Evolutionary conservation across 768 basidiomycete genomes (phyloP).

Genomic region (Termitomyces sp.): DNA sequence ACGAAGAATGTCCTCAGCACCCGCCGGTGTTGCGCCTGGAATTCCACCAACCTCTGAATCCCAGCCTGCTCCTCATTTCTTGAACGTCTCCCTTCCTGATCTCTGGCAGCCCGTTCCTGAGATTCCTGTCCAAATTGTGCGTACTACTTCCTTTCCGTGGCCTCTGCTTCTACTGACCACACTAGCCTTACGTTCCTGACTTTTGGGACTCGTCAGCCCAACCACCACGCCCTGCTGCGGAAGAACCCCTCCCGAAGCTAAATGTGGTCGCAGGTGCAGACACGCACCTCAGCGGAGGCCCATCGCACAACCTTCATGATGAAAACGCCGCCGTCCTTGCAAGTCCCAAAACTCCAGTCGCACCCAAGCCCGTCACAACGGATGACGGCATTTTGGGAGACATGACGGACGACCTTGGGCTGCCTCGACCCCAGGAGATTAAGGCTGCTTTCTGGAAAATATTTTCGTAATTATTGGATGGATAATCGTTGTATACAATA

Average conservation of each 20-base stretch:
- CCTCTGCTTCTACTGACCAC: conserved; percentile 16
- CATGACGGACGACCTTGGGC: conserved; percentile 42
- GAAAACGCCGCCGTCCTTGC: conserved; percentile 17
- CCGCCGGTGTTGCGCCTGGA: conserved; percentile 36
- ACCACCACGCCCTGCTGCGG: conserved; percentile 11
- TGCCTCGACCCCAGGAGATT: conserved; percentile 35
- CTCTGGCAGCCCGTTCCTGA: conserved; percentile 41
- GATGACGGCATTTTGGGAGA: conserved; percentile 42
- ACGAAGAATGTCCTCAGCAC: conserved; percentile 25
- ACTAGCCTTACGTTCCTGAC: conserved; percentile 47
- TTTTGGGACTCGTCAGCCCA: conserved; percentile 39
- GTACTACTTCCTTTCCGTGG: conserved; percentile 24
- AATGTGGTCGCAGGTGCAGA: conserved; percentile 41
- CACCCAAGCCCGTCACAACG: conserved; percentile 9
- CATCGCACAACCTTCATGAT: conserved; percentile 35
- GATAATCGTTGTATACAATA: not conserved
- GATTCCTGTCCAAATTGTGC: conserved; percentile 56
- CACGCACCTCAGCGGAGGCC: conserved; percentile 36
- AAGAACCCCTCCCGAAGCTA: conserved; percentile 39
- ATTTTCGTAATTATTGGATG: conserved; percentile 23
- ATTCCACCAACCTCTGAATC: conserved; percentile 37
- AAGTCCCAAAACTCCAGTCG: conserved; percentile 16
- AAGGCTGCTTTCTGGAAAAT: conserved; percentile 31
- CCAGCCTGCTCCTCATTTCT: conserved; percentile 29
- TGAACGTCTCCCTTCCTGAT: conserved; percentile 59